These are phyloP conservation scores for Salvia hispanica DNA, from an alignment of 257 asterid genomes.

Conservation along the genomic window DNA sequence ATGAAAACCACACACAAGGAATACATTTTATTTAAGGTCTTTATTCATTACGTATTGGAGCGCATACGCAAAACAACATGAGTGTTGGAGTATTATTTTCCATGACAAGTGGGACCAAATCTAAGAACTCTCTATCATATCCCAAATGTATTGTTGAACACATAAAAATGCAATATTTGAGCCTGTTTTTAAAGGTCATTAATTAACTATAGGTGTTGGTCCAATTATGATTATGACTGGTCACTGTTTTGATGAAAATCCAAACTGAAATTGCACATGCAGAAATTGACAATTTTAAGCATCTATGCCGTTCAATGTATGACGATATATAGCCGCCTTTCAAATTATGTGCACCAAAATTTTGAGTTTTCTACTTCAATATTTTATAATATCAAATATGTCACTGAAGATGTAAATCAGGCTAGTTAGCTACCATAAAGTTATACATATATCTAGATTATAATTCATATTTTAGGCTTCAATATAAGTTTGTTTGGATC, in stretches of 20 bases:
- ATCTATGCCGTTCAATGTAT: conserved; percentile 32
- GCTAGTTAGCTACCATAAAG: too few relatives aligned
- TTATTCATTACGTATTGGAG: background rate
- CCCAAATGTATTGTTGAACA: background rate
- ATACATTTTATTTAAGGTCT: background rate
- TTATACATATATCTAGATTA: too few relatives aligned
- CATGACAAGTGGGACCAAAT: too few relatives aligned
- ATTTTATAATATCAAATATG: too few relatives aligned
- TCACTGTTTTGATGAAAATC: background rate
- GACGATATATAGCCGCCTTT: conserved; percentile 7
- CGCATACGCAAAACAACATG: too few relatives aligned
- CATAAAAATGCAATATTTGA: background rate
- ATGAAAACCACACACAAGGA: too few relatives aligned
- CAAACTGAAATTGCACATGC: conserved; percentile 15
- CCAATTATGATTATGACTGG: background rate
- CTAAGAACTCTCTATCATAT: too few relatives aligned
- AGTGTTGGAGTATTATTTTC: too few relatives aligned
- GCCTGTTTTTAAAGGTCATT: background rate
- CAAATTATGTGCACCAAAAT: background rate
- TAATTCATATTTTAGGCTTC: too few relatives aligned
- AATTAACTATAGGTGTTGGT: background rate
- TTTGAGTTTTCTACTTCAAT: too few relatives aligned
- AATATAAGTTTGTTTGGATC: too few relatives aligned
- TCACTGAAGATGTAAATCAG: too few relatives aligned
- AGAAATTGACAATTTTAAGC: conserved; percentile 9